Evolutionary conservation across 2,329 filamentous ascomycete genomes (phyloP).

Genomic region (Sporothrix dimorphospora): DNA sequence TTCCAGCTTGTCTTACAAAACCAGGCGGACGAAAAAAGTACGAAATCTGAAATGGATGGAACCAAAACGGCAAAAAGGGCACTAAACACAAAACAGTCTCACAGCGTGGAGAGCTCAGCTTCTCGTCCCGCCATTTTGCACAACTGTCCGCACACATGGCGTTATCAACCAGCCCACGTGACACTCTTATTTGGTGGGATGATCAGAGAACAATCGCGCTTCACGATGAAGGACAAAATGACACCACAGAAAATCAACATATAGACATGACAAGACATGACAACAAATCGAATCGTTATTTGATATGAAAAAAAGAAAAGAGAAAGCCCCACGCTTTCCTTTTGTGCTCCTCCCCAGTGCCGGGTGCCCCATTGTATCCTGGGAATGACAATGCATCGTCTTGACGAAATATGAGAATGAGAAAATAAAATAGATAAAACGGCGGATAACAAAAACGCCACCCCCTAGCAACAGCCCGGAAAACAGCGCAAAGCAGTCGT

Average conservation of each 20-base stretch:
- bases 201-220: too few species aligned
- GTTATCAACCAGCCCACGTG: conserved; percentile 15
- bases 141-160: neutral
- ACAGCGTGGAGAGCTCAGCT: neutral
- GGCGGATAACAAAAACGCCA: neutral
- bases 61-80: neutral
- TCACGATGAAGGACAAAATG: neutral
- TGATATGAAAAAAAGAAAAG: too few species aligned
- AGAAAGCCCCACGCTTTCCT: neutral
- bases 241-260: neutral
- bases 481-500: conserved; percentile 11
- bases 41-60: neutral
- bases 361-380: neutral
- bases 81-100: conserved; percentile 3
- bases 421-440: neutral
- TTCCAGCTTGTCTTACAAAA: neutral
- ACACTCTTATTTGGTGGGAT: neutral
- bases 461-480: neutral
- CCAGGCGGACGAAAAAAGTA: neutral
- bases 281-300: neutral
- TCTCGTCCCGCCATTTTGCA: neutral
- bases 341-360: neutral
- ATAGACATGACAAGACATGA: neutral
- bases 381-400: conserved; percentile 9
- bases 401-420: neutral